Percentiles rank a stretch among this genome's conserved stretches.
phyloP scores from a whole-genome alignment of 2,329 filamentous ascomycete genomes.

The Alternaria sp. region DNA sequence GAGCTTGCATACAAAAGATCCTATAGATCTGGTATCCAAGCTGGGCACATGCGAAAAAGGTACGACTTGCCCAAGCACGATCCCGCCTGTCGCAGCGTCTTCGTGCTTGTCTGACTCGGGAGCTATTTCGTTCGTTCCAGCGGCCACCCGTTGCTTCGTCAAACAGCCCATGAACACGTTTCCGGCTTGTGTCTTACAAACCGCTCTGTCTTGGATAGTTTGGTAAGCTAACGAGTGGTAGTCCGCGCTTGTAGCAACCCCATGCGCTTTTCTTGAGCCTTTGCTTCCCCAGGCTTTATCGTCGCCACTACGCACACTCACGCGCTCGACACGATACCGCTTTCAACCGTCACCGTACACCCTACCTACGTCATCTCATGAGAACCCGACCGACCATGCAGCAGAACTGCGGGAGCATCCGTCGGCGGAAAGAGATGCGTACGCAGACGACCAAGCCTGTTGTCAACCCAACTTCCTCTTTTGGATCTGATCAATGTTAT shows the following conservation, averaged over 20 bases:
- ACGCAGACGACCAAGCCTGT: conserved; percentile 43
- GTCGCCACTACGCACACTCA: conserved; percentile 34
- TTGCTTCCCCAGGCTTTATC: conserved; percentile 40
- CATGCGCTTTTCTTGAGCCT: conserved; percentile 39
- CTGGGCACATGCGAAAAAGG: conserved; percentile 47
- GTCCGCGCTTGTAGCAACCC: conserved; percentile 45
- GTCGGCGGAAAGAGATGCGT: conserved; percentile 41
- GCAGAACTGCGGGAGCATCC: conserved; percentile 32
- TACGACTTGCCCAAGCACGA: conserved; percentile 39
- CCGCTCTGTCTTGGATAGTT: conserved; percentile 48
- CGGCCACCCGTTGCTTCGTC: conserved; percentile 41
- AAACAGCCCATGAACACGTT: conserved; percentile 52
- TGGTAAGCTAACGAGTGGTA: conserved; percentile 50
- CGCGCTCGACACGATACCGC: conserved; percentile 24
- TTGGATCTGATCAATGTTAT: conserved; percentile 25
- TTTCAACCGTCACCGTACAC: conserved; percentile 24
- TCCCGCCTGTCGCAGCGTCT: conserved; percentile 32
- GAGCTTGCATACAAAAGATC: conserved; percentile 34
- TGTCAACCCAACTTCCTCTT: conserved; percentile 38
- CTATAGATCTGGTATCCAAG: conserved; percentile 29
- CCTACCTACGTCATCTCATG: conserved; percentile 34
- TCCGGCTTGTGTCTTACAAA: conserved; percentile 52
- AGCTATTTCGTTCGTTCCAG: conserved; percentile 43
- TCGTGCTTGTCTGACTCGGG: conserved; percentile 48
- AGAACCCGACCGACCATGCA: conserved; percentile 35